These are phyloP conservation scores for Botryobasidium botryosum DNA, from an alignment of 768 basidiomycete genomes.

Conservation along the genomic window DNA sequence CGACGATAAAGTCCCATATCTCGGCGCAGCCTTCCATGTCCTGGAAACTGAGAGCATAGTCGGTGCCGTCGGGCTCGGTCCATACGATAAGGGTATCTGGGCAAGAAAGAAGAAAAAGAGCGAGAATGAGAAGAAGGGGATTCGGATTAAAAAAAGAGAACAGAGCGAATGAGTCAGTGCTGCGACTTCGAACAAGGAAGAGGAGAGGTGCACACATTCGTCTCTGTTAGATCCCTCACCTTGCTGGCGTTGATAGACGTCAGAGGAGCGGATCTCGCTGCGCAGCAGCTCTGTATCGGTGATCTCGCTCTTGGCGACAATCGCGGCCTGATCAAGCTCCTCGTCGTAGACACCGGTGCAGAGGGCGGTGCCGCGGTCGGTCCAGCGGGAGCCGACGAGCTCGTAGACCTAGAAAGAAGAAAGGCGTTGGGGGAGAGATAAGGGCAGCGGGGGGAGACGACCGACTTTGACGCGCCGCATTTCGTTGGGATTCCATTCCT, in stretches of 20 bases:
- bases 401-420: slow-evolving; percentile 63
- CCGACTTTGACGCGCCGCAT: slow-evolving; percentile 14
- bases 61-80: slow-evolving; percentile 89
- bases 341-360: slow-evolving; percentile 80
- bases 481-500: slow-evolving; percentile 13
- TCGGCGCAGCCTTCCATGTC: slow-evolving; percentile 89
- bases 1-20: slow-evolving; percentile 92
- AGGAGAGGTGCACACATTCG: too few relatives aligned
- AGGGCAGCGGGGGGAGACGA: neutral
- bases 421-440: neutral
- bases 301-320: slow-evolving; percentile 69
- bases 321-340: slow-evolving; percentile 56
- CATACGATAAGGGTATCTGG: slow-evolving; percentile 95
- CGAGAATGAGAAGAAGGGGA: too few relatives aligned
- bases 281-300: slow-evolving; percentile 56
- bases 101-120: slow-evolving; percentile 4
- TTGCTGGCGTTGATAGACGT: slow-evolving; percentile 78
- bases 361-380: slow-evolving; percentile 92
- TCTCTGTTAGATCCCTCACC: slow-evolving; percentile 32
- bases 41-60: slow-evolving; percentile 94
- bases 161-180: slow-evolving; percentile 1
- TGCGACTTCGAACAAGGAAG: too few relatives aligned
- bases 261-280: slow-evolving; percentile 63
- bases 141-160: too few relatives aligned
- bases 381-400: slow-evolving; percentile 79